Evolutionary conservation across 805 yeast genomes (phyloP).

Genomic region (Suhomyces sp.): DNA sequence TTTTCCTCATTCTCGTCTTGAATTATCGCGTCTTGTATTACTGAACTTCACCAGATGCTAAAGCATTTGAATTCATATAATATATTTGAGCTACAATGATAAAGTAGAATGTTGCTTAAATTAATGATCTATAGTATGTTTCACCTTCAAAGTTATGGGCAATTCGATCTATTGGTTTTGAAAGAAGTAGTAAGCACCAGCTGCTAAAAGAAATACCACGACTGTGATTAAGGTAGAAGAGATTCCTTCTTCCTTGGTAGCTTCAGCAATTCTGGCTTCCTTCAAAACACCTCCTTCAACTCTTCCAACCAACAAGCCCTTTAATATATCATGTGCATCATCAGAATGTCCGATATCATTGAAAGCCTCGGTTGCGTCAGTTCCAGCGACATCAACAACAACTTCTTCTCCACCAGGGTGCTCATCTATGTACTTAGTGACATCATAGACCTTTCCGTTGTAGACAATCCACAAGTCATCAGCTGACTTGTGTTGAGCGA

Average conservation of each 20-base stretch:
- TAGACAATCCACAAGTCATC: conserved; percentile 45
- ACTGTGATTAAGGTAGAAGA: conserved; percentile 31
- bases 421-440: conserved; percentile 41
- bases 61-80: not conserved
- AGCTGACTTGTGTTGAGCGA: conserved; percentile 36
- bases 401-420: conserved; percentile 52
- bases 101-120: not conserved
- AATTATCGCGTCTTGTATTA: not conserved
- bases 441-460: conserved; percentile 44
- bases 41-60: not conserved
- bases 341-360: conserved; percentile 95
- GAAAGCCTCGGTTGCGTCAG: conserved; percentile 46
- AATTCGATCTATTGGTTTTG: conserved; percentile 13
- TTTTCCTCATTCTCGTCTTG: not conserved
- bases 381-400: conserved; percentile 41
- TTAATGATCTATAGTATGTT: not conserved
- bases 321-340: conserved; percentile 80
- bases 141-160: not conserved
- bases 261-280: conserved; percentile 20
- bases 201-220: conserved; percentile 38
- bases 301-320: conserved; percentile 69
- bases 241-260: conserved; percentile 16
- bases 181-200: conserved; percentile 41
- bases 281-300: conserved; percentile 59
- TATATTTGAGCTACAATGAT: not conserved